Evolutionary conservation across 768 basidiomycete genomes (phyloP), one percentile per base, ranked within the genome.

Genomic region (Russula brevipes): DNA sequence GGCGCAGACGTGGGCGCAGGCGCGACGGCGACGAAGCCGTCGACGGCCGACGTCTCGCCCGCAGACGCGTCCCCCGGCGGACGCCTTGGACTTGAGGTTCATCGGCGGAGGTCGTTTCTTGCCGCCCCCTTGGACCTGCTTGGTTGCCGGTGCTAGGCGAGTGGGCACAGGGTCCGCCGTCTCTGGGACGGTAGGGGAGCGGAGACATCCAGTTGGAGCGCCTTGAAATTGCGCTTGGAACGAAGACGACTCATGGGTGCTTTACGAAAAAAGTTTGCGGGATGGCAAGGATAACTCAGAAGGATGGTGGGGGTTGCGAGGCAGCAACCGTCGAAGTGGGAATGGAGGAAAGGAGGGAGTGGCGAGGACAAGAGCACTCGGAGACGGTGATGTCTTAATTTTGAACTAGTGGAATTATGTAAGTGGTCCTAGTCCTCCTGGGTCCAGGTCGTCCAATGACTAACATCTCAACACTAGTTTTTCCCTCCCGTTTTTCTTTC

Each of bases 191-290:
- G 80, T 72, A n/a, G 72, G 61, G 77, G 68, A 51, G 76, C 74
- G 50, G 80, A 65, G 61, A 87, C 85, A 68, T 83, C 80, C 72
- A 94, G 85, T 76, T 87, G 85, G 9, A 94, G 82, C 44, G 82
- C 85, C 76, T 92, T 94, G 82, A 92, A 93, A 73, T 94, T 94
- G 66, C 92, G 86, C 74, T 94, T 94, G 81, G 92, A 91, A 75
- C 91, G 88, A 65, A 91, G 85, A 44, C 82, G 82, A 44, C 78
- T 73, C 79, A 81, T 81, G 19, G 63, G 44, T 36, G 7, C 12
- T 44, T 39, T n/a, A 30, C 54, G 51, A 50, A 16, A 35, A 53
- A 24, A 30, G 14, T 44, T 30, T 24, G 33, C 17, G 45, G 38
- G 24, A 24, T 24, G 24, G 24, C 24, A 1, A 24, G 24, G 24